Percentiles rank a stretch among this genome's conserved stretches.
Conservation (phyloP, 1,139 yeast species). For the Meyerozyma athensensis region DNA sequence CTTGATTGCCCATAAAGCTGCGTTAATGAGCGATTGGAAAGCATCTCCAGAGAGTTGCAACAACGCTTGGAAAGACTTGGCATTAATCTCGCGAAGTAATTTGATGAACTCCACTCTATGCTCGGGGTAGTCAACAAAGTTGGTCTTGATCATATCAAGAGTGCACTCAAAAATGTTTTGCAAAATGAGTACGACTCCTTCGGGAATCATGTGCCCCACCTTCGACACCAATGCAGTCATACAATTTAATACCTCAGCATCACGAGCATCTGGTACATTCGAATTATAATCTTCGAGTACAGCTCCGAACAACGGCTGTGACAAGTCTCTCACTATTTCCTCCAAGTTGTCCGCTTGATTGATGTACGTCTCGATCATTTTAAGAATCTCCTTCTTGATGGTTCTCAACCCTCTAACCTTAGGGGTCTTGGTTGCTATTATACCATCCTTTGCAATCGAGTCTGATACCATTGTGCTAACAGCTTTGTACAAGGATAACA, state of each 20-base stretch:
- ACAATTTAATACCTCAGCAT: slow-evolving; percentile 94
- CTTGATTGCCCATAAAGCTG: slow-evolving; percentile 96
- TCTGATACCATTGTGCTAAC: slow-evolving; percentile 86
- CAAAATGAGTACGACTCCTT: slow-evolving; percentile 80
- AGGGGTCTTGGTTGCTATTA: slow-evolving; percentile 91
- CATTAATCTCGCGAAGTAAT: slow-evolving; percentile 78
- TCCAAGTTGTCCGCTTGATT: slow-evolving; percentile 83
- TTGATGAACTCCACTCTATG: slow-evolving; percentile 96
- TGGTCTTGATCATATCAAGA: slow-evolving; percentile 89
- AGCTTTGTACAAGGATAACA: slow-evolving; percentile 85
- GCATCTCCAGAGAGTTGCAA: slow-evolving; percentile 88
- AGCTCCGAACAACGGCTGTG: slow-evolving; percentile 79
- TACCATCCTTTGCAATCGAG: slow-evolving; percentile 73
- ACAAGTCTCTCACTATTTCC: slow-evolving; percentile 77
- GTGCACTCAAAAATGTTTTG: slow-evolving; percentile 95
- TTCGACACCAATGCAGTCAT: slow-evolving; percentile 84
- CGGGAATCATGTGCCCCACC: slow-evolving; percentile 86
- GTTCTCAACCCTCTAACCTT: slow-evolving; percentile 93
- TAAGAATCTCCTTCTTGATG: slow-evolving; percentile 89
- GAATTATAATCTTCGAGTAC: slow-evolving; percentile 85
- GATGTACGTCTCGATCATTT: slow-evolving; percentile 83
- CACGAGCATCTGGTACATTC: slow-evolving; percentile 94
- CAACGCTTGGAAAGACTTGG: slow-evolving; percentile 80
- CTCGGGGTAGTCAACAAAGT: slow-evolving; percentile 94
- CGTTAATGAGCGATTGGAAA: slow-evolving; percentile 85